phyloP scores from a whole-genome alignment of 192 early-diverging fungal species.

The Thamnidium elegans region DNA sequence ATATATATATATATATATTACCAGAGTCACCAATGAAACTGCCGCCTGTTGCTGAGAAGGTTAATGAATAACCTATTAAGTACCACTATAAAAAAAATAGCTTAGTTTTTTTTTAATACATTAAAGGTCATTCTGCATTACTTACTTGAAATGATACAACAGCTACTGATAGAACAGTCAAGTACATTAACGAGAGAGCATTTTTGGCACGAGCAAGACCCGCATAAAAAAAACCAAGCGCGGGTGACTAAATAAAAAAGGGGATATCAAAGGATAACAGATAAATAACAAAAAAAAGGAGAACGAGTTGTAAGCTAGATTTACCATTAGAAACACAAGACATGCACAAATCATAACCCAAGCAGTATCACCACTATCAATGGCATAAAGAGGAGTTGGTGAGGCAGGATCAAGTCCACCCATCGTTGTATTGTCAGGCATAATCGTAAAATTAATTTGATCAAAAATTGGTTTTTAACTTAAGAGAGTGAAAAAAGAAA shows the following conservation, averaged over 20 bases:
- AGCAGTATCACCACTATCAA: slow-evolving; percentile 65
- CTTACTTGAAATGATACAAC: slow-evolving; percentile 58
- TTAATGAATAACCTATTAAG: slow-evolving; percentile 68
- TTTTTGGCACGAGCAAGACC: slow-evolving; percentile 74
- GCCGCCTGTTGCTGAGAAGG: slow-evolving; percentile 63
- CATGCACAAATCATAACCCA: slow-evolving; percentile 70
- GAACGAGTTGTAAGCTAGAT: not conserved
- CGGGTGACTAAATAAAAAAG: slow-evolving; percentile 48
- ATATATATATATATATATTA: no score
- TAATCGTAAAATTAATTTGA: not conserved
- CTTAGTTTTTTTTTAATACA: not conserved
- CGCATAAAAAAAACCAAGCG: slow-evolving; percentile 77
- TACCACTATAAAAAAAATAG: slow-evolving; percentile 53
- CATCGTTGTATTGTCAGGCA: slow-evolving; percentile 15
- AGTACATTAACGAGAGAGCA: slow-evolving; percentile 76
- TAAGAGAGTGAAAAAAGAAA: slow-evolving; percentile 1
- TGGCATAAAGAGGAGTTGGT: not conserved
- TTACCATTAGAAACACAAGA: slow-evolving; percentile 70
- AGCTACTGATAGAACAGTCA: slow-evolving; percentile 69
- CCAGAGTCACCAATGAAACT: slow-evolving; percentile 69
- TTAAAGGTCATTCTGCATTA: not conserved
- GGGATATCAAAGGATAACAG: not conserved
- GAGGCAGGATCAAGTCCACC: not conserved
- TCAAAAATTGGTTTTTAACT: no score
- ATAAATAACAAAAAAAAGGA: not conserved